phyloP scores from a whole-genome alignment of 2,329 filamentous ascomycete genomes.

The Aspergillus spinulosporus region DNA sequence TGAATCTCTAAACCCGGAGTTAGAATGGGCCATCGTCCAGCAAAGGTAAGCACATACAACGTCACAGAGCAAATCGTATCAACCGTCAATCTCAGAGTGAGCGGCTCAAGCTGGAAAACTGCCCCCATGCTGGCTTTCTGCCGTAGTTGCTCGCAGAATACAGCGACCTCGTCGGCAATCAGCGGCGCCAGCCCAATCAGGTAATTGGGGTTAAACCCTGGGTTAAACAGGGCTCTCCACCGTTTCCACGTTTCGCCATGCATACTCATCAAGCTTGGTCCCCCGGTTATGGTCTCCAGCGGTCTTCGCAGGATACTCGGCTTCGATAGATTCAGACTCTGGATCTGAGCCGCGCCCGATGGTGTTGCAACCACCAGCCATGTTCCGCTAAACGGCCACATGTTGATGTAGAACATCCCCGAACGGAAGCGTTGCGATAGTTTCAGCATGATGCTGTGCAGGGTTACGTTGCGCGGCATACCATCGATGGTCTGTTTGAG shows the following conservation, averaged over 20 bases:
- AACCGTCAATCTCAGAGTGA: slow-evolving; percentile 8
- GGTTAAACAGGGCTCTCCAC: slow-evolving; percentile 13
- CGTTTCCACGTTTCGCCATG: slow-evolving; percentile 6
- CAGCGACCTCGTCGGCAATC: slow-evolving; percentile 4
- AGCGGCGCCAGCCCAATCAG: slow-evolving; percentile 8
- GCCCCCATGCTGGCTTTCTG: not conserved
- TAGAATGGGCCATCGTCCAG: not conserved
- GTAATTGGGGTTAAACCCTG: slow-evolving; percentile 5
- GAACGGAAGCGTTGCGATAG: slow-evolving; percentile 1
- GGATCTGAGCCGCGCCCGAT: not conserved
- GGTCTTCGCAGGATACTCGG: not conserved
- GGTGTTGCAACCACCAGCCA: not conserved
- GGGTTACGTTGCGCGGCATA: slow-evolving; percentile 5
- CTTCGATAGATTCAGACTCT: slow-evolving; percentile 7
- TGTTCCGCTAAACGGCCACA: slow-evolving; percentile 3
- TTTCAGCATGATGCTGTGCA: slow-evolving; percentile 3
- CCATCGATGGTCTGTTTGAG: not conserved
- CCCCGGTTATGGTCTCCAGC: slow-evolving; percentile 10
- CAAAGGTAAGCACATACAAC: not conserved
- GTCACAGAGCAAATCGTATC: slow-evolving; percentile 13
- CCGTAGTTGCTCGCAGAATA: slow-evolving; percentile 6
- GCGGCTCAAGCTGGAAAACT: slow-evolving; percentile 6
- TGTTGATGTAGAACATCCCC: slow-evolving; percentile 8
- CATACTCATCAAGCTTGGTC: slow-evolving; percentile 11
- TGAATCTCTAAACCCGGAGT: not conserved